A percentile compares a stretch with the other conserved stretches of the same genome.
These are phyloP conservation scores for Coccomyxa subellipsoidea DNA, from an alignment of 163 green algal species.

Conservation along the genomic window DNA sequence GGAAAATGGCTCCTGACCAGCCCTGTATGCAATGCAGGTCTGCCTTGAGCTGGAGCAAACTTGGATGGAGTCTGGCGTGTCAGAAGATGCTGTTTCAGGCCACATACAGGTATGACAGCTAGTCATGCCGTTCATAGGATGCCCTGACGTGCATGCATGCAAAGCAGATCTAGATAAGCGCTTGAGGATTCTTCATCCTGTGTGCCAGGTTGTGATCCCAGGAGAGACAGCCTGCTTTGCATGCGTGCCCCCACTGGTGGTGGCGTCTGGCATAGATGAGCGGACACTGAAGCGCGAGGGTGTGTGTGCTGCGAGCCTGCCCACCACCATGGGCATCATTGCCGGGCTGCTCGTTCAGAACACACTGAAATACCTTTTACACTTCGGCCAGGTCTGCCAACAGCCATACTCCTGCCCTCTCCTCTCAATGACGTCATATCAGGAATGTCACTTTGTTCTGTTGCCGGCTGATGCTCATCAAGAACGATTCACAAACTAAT, in stretches of 20 bases:
- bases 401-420: slow-evolving; percentile 13
- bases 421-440: no score
- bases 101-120: slow-evolving; percentile 57
- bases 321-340: slow-evolving; percentile 98
- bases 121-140: neutral
- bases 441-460: no score
- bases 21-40: slow-evolving; percentile 44
- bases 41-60: slow-evolving; percentile 92
- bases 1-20: no score
- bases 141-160: neutral
- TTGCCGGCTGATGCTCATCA: no score
- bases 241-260: slow-evolving; percentile 93
- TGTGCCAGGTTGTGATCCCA: slow-evolving; percentile 74
- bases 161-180: no score
- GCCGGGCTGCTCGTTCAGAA: slow-evolving; percentile 95
- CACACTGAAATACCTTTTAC: slow-evolving; percentile 88
- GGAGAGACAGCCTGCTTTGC: slow-evolving; percentile 93
- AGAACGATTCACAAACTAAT: no score
- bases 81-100: slow-evolving; percentile 91
- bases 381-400: slow-evolving; percentile 73
- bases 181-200: neutral
- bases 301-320: slow-evolving; percentile 92
- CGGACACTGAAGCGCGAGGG: slow-evolving; percentile 94
- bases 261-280: slow-evolving; percentile 95
- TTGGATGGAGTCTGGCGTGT: slow-evolving; percentile 97